phyloP scores from a whole-genome alignment of 2,329 filamentous ascomycete genomes.

The Cordyceps cateniannulata region DNA sequence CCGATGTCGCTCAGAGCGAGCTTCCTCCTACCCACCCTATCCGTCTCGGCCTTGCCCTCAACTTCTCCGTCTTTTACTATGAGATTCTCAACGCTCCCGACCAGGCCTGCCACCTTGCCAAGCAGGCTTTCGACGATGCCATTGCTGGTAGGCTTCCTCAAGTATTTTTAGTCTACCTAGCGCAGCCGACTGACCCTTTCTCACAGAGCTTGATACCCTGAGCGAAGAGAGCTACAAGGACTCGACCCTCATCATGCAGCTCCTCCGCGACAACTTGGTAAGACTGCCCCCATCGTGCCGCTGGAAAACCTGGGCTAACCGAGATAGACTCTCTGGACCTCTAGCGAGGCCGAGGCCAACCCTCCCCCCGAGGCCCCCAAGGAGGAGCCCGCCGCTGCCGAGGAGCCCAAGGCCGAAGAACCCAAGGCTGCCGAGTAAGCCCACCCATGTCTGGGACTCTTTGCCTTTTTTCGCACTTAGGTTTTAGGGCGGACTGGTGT shows the following conservation, averaged over 20 bases:
- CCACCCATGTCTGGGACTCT: slow-evolving; percentile 22
- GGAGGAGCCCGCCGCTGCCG: slow-evolving; percentile 40
- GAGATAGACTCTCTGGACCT: slow-evolving; percentile 91
- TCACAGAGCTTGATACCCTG: slow-evolving; percentile 82
- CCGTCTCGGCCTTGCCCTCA: slow-evolving; percentile 92
- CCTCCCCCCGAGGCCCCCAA: slow-evolving; percentile 39
- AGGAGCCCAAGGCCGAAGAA: slow-evolving; percentile 53
- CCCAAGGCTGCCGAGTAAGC: slow-evolving; percentile 60
- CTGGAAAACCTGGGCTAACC: not conserved
- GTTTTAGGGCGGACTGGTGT: slow-evolving; percentile 51
- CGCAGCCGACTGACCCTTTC: slow-evolving; percentile 18
- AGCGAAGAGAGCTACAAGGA: slow-evolving; percentile 99
- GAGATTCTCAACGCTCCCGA: slow-evolving; percentile 99
- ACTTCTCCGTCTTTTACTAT: slow-evolving; percentile 99
- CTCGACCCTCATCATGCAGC: slow-evolving; percentile 97
- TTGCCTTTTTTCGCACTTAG: slow-evolving; percentile 23
- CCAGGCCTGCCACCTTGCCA: slow-evolving; percentile 96
- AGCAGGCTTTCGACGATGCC: slow-evolving; percentile 98
- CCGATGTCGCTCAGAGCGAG: slow-evolving; percentile 96
- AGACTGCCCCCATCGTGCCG: slow-evolving; percentile 19
- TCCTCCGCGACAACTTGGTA: slow-evolving; percentile 94
- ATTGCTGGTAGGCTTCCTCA: slow-evolving; percentile 59
- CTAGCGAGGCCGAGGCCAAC: slow-evolving; percentile 86
- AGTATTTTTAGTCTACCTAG: not conserved
- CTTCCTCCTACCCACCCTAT: slow-evolving; percentile 97